These are phyloP conservation scores for Neocucurbitaria cava DNA, from an alignment of 2,329 filamentous ascomycete genomes.

Conservation along the genomic window DNA sequence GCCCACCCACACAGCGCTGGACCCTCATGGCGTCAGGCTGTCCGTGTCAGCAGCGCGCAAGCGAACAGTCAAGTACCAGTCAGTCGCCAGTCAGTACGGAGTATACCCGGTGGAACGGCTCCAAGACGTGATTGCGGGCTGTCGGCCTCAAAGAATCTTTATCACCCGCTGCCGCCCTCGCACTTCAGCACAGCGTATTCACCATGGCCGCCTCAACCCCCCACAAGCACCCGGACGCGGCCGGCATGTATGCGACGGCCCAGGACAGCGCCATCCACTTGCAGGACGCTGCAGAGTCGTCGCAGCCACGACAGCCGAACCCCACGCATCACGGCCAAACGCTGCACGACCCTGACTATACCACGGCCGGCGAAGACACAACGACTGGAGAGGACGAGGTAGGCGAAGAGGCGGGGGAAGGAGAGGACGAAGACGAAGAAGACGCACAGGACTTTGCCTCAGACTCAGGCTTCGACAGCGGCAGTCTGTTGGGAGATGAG, in stretches of 20 bases:
- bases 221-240: constrained; percentile 17
- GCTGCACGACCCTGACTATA: background rate
- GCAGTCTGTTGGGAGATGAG: constrained; percentile 44
- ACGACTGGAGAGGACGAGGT: constrained; percentile 3
- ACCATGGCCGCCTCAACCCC: constrained; percentile 19
- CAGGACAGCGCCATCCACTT: constrained; percentile 34
- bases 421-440: constrained; percentile 1
- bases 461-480: constrained; percentile 48
- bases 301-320: constrained; percentile 1
- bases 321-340: constrained; percentile 4
- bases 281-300: constrained; percentile 14
- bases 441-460: constrained; percentile 24
- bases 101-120: background rate
- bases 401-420: background rate
- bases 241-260: constrained; percentile 19
- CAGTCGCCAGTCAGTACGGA: too few species aligned
- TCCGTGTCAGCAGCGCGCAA: too few species aligned
- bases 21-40: background rate
- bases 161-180: background rate
- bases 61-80: too few species aligned
- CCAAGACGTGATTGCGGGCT: background rate
- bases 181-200: background rate
- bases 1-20: background rate
- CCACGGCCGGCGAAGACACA: background rate
- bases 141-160: background rate